phyloP scores from a whole-genome alignment of 83 land plant genomes.

The Picea abies region DNA sequence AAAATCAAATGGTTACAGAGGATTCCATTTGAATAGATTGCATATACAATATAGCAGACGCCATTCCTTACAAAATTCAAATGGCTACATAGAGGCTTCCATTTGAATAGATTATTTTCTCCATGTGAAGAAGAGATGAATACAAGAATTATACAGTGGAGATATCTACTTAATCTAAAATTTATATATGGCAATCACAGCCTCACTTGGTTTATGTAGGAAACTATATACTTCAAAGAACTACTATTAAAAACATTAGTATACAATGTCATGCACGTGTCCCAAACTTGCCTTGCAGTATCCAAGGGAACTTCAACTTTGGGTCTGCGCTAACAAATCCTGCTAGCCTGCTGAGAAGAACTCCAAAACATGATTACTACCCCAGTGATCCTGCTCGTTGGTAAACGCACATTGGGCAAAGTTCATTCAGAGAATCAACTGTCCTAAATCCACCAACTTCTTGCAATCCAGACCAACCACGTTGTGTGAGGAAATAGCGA shows the following conservation, averaged over 20 bases:
- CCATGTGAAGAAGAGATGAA: not conserved
- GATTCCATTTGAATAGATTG: not conserved
- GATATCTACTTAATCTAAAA: not conserved
- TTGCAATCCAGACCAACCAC: slow-evolving; percentile 28
- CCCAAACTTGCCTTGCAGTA: slow-evolving; percentile 13
- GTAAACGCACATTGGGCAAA: slow-evolving; percentile 22
- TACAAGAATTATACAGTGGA: not conserved
- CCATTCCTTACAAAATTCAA: not conserved
- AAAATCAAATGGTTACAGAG: not conserved
- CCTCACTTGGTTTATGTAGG: not conserved
- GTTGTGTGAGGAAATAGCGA: slow-evolving; percentile 22
- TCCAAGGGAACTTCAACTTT: not conserved
- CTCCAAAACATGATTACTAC: slow-evolving; percentile 1
- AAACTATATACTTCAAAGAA: not conserved
- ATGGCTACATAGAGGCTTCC: not conserved
- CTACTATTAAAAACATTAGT: not conserved
- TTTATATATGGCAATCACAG: not conserved
- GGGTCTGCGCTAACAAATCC: not conserved
- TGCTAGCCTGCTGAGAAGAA: slow-evolving; percentile 12
- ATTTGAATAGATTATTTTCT: not conserved
- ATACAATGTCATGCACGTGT: not conserved
- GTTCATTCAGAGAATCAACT: slow-evolving; percentile 23
- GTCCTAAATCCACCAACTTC: slow-evolving; percentile 26
- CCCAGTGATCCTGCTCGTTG: slow-evolving; percentile 18
- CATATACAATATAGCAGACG: slow-evolving; percentile 5